Conservation (phyloP, 768 basidiomycete genomes). For the Leccinum arenicola region DNA sequence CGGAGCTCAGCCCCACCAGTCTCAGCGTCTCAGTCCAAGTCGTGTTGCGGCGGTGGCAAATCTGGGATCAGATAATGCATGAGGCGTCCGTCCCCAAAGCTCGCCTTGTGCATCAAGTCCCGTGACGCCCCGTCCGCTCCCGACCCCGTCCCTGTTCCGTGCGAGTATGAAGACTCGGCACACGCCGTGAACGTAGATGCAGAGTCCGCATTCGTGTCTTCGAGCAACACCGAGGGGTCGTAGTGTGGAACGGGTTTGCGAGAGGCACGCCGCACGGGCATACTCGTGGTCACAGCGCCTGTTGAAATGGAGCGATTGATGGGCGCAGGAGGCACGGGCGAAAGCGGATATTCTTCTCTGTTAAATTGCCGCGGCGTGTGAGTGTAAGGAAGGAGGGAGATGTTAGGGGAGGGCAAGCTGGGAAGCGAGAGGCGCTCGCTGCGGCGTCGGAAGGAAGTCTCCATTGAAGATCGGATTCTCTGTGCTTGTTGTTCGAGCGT, state of each 20-base stretch:
- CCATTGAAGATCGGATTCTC: slow-evolving; percentile 33
- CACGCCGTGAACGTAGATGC: slow-evolving; percentile 20
- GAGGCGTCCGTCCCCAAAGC: slow-evolving; percentile 44
- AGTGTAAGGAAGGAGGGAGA: slow-evolving; percentile 17
- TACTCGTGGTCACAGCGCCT: slow-evolving; percentile 19
- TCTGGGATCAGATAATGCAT: slow-evolving; percentile 62
- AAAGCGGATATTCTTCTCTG: slow-evolving; percentile 32
- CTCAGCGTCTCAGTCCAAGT: slow-evolving; percentile 15
- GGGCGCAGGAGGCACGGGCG: slow-evolving; percentile 19
- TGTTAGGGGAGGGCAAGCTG: slow-evolving; percentile 12
- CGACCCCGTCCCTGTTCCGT: slow-evolving; percentile 19
- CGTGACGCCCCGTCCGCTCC: slow-evolving; percentile 10
- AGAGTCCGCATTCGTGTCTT: slow-evolving; percentile 22
- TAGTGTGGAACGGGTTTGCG: slow-evolving; percentile 61
- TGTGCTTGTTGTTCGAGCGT: slow-evolving; percentile 31
- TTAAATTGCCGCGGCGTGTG: slow-evolving; percentile 14
- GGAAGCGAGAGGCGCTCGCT: slow-evolving; percentile 32
- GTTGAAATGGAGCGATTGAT: slow-evolving; percentile 30
- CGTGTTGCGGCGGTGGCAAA: slow-evolving; percentile 40
- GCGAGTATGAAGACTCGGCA: slow-evolving; percentile 29
- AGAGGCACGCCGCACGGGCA: slow-evolving; percentile 32
- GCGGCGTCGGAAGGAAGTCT: slow-evolving; percentile 22
- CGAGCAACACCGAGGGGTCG: slow-evolving; percentile 30
- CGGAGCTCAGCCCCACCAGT: not conserved
- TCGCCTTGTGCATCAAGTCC: slow-evolving; percentile 39